phyloP scores from a whole-genome alignment of 306 rosid species.

The Rosa multiflora region DNA sequence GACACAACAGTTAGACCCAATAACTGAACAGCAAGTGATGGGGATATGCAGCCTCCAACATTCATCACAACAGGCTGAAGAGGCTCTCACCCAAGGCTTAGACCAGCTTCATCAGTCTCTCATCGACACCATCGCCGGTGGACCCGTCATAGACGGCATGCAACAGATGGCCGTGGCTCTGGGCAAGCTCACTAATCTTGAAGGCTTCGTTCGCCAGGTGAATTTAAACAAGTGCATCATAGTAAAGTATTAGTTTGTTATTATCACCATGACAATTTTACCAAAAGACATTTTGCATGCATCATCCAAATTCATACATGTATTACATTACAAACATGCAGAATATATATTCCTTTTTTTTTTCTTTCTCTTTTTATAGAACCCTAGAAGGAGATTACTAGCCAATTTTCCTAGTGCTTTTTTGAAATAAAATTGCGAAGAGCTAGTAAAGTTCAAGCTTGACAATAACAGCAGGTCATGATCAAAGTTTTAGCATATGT shows the following conservation, averaged over 20 bases:
- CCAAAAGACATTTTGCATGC: not conserved
- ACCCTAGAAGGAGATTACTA: not conserved
- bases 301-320: not conserved
- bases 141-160: slow-evolving; percentile 50
- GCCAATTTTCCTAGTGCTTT: not conserved
- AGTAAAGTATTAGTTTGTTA: not conserved
- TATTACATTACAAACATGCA: not conserved
- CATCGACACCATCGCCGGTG: slow-evolving; percentile 60
- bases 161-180: slow-evolving; percentile 86
- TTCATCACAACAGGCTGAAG: slow-evolving; percentile 79
- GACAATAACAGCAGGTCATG: not conserved
- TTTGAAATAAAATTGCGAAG: not conserved
- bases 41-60: slow-evolving; percentile 61
- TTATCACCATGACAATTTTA: not conserved
- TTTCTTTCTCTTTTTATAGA: not conserved
- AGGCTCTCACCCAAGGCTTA: slow-evolving; percentile 79
- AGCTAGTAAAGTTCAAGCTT: not conserved
- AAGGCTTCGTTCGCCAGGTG: slow-evolving; percentile 89
- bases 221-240: not conserved
- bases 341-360: too few relatives aligned
- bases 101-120: slow-evolving; percentile 88
- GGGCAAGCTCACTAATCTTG: slow-evolving; percentile 69
- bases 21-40: slow-evolving; percentile 77
- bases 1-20: slow-evolving; percentile 69
- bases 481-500: not conserved